phyloP scores from a whole-genome alignment of 164 flowering plant genomes.

The Santalum album region DNA sequence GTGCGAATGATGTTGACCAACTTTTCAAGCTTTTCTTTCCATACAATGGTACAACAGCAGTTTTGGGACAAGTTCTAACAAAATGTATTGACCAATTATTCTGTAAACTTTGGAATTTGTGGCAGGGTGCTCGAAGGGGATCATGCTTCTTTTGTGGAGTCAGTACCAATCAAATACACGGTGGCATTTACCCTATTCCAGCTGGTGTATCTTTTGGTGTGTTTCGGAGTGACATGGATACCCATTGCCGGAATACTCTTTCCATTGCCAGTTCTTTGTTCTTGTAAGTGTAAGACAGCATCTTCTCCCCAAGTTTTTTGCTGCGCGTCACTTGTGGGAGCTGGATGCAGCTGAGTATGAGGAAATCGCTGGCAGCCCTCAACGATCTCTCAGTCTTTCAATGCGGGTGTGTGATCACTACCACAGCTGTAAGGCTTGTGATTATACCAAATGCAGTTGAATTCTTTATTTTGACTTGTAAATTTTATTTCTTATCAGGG shows the following conservation, averaged over 20 bases:
- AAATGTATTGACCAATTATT: background rate
- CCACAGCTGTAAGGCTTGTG: background rate
- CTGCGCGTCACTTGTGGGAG: slow-evolving; percentile 20
- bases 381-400: slow-evolving; percentile 14
- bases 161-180: slow-evolving; percentile 26
- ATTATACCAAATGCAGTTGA: background rate
- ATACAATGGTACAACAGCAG: too few species aligned
- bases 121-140: slow-evolving; percentile 30
- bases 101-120: background rate
- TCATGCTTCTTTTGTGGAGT: slow-evolving; percentile 40
- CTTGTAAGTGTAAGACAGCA: slow-evolving; percentile 33
- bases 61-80: too few species aligned
- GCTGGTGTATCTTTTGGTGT: slow-evolving; percentile 23
- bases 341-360: slow-evolving; percentile 47
- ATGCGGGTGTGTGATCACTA: slow-evolving; percentile 12
- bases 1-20: too few species aligned
- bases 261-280: slow-evolving; percentile 39
- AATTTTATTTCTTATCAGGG: slow-evolving; percentile 15
- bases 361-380: slow-evolving; percentile 23
- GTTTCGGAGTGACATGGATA: slow-evolving; percentile 48
- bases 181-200: slow-evolving; percentile 34
- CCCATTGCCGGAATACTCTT: slow-evolving; percentile 44
- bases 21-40: too few species aligned
- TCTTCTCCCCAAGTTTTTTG: slow-evolving; percentile 28
- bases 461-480: background rate